Evolutionary conservation across 1,284 basidiomycete species (phyloP).

Genomic region (Rhodotorula sp.): DNA sequence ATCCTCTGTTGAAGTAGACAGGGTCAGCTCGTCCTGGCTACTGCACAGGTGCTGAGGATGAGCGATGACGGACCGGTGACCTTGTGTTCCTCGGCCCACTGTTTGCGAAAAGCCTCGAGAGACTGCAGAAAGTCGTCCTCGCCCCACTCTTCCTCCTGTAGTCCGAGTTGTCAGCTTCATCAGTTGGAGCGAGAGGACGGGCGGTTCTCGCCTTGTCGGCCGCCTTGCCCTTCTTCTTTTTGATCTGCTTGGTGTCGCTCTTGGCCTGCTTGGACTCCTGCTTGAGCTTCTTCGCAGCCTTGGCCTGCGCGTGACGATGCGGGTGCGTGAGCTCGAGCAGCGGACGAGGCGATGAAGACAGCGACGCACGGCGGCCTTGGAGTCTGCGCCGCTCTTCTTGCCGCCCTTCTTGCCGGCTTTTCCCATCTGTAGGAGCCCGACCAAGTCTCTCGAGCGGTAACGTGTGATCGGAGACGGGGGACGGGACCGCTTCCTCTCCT

Average conservation of each 20-base stretch:
- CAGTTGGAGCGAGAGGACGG: not conserved
- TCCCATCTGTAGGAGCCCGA: not conserved
- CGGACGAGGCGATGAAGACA: not conserved
- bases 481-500: not conserved
- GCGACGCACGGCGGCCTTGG: conserved; percentile 6
- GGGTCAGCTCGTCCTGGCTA: too few relatives aligned
- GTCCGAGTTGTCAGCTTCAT: not conserved
- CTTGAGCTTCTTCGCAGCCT: conserved; percentile 60
- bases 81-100: conserved; percentile 70
- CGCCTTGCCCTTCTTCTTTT: conserved; percentile 60
- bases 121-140: conserved; percentile 78
- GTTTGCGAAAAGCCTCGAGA: conserved; percentile 57
- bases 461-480: not conserved
- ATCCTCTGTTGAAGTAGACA: conserved; percentile 60
- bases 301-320: conserved; percentile 38
- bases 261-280: conserved; percentile 61
- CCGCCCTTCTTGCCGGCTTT: conserved; percentile 1
- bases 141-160: conserved; percentile 49
- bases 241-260: conserved; percentile 58
- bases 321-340: not conserved
- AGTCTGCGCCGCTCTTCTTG: conserved; percentile 7
- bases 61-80: conserved; percentile 55
- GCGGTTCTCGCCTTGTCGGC: conserved; percentile 19
- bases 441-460: not conserved
- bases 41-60: not conserved